Percentiles rank a stretch among this genome's conserved stretches.
These are phyloP conservation scores for Volvox carteri DNA, from an alignment of 163 green algal species.

Conservation along the genomic window DNA sequence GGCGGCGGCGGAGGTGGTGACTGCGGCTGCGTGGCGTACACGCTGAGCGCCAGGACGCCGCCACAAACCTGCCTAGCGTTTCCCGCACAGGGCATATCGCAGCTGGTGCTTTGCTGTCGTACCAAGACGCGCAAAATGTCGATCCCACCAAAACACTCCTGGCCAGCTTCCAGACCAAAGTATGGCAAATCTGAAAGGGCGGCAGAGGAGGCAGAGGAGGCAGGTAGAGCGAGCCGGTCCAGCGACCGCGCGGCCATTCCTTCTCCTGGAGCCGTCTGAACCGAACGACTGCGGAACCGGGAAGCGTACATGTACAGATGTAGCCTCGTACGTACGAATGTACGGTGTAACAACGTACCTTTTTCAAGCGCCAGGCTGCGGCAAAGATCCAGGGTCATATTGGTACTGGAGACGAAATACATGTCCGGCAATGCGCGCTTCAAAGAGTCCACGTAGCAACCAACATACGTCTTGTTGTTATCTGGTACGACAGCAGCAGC, in stretches of 20 bases:
- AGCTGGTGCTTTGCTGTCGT: not conserved
- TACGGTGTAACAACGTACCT: too few relatives aligned
- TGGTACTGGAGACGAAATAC: not conserved
- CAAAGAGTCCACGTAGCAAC: not conserved
- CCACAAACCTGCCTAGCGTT: constrained; percentile 8
- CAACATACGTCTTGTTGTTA: not conserved
- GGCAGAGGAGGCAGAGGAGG: not conserved
- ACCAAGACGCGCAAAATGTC: not conserved
- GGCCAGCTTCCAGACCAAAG: not conserved
- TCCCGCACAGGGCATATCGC: not conserved
- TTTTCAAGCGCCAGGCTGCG: not conserved
- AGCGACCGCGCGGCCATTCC: not conserved
- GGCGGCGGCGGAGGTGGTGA: not conserved
- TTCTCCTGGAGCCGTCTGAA: not conserved
- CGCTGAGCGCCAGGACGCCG: not conserved
- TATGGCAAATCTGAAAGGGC: not conserved
- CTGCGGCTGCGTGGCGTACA: not conserved
- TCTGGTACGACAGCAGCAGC: too few relatives aligned
- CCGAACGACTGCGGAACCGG: too few relatives aligned
- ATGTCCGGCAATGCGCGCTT: not conserved
- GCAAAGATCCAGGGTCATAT: not conserved
- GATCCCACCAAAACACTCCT: not conserved
- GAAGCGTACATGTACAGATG: too few relatives aligned
- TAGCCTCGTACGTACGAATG: too few relatives aligned
- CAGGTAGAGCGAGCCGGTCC: not conserved